A percentile compares a stretch with the other conserved stretches of the same genome.
These are phyloP conservation scores for Boletus rufocinnamomeus DNA, from an alignment of 768 basidiomycete species.

Conservation along the genomic window DNA sequence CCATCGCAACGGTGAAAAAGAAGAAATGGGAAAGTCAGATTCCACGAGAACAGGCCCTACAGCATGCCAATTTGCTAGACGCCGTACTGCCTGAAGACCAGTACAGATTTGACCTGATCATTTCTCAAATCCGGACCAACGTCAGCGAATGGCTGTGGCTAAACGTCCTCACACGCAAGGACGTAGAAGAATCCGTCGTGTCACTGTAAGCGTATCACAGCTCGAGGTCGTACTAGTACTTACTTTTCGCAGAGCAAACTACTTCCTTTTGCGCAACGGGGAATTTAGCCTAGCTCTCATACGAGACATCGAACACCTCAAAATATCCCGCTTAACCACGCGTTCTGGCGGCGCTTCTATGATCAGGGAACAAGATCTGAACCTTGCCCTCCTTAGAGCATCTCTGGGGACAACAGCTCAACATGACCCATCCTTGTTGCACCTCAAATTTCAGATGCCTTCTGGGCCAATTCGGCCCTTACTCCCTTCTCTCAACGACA, in stretches of 20 bases:
- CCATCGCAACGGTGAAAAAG: constrained; percentile 79
- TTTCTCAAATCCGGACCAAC: constrained; percentile 73
- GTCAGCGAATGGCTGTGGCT: constrained; percentile 95
- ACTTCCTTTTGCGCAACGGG: constrained; percentile 86
- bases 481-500: constrained; percentile 65
- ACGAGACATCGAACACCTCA: constrained; percentile 83
- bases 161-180: constrained; percentile 80
- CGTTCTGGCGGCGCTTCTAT: constrained; percentile 66
- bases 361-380: constrained; percentile 90
- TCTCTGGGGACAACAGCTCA: constrained; percentile 89
- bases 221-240: constrained; percentile 6
- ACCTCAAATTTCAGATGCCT: constrained; percentile 74
- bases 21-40: constrained; percentile 80
- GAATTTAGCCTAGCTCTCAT: constrained; percentile 86
- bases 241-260: constrained; percentile 63
- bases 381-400: constrained; percentile 82
- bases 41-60: constrained; percentile 62
- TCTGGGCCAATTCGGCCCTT: constrained; percentile 81
- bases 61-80: constrained; percentile 66
- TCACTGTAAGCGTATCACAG: constrained; percentile 60
- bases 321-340: constrained; percentile 70
- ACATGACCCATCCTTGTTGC: constrained; percentile 74
- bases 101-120: constrained; percentile 72
- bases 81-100: constrained; percentile 73
- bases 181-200: constrained; percentile 82